A percentile compares a stretch with the other conserved stretches of the same genome.
These are phyloP conservation scores for Spiraea crenata DNA, from an alignment of 331 rosid species.

Conservation along the genomic window DNA sequence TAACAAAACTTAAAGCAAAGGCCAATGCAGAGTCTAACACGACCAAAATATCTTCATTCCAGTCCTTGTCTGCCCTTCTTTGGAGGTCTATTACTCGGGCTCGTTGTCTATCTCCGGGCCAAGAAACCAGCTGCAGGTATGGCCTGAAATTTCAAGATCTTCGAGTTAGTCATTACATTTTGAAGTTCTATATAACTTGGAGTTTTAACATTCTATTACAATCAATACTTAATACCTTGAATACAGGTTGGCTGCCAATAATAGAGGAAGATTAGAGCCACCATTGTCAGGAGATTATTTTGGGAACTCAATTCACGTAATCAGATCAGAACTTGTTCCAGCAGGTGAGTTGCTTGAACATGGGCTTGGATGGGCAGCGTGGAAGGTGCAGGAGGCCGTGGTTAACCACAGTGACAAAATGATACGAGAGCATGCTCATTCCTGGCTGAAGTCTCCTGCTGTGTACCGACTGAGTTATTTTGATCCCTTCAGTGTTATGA, in stretches of 20 bases:
- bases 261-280: conserved; percentile 49
- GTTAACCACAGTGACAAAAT: conserved; percentile 17
- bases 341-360: conserved; percentile 49
- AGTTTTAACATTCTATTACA: neutral
- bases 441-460: conserved; percentile 45
- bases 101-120: neutral
- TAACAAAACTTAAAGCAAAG: conserved; percentile 54
- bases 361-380: conserved; percentile 71
- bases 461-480: neutral
- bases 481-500: conserved; percentile 34
- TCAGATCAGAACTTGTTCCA: conserved; percentile 13
- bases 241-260: conserved; percentile 29
- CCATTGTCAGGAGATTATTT: conserved; percentile 46
- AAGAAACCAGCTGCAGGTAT: conserved; percentile 29
- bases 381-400: conserved; percentile 48
- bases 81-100: conserved; percentile 61
- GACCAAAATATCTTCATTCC: conserved; percentile 52
- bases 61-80: conserved; percentile 59
- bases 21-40: conserved; percentile 48
- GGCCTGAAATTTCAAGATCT: no score
- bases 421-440: neutral
- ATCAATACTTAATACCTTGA: neutral
- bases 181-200: neutral
- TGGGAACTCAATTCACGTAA: conserved; percentile 34
- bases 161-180: neutral